Conservation (phyloP, 306 rosid species). For the Trifolium pratense region DNA sequence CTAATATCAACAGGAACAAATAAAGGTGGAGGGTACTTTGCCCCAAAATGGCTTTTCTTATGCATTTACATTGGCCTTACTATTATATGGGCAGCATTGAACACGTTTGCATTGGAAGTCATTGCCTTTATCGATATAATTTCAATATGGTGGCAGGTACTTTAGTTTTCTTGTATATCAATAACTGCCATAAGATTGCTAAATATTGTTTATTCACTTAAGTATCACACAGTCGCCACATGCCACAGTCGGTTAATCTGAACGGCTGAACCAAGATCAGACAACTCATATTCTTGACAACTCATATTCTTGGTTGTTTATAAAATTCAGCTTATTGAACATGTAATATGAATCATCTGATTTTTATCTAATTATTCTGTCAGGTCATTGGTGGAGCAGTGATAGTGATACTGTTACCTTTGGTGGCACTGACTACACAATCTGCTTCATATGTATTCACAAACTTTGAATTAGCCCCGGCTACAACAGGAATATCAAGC, state of each 20-base stretch:
- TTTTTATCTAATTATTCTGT: no score
- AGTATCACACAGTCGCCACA: not conserved
- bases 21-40: constrained; percentile 81
- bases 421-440: constrained; percentile 69
- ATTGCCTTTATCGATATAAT: constrained; percentile 76
- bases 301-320: no score
- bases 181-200: not conserved
- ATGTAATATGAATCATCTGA: no score
- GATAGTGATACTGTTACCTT: constrained; percentile 78
- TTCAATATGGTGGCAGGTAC: constrained; percentile 97
- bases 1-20: constrained; percentile 74
- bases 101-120: constrained; percentile 81
- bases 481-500: constrained; percentile 73
- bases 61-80: constrained; percentile 84
- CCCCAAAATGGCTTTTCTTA: constrained; percentile 85
- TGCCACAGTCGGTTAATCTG: not conserved
- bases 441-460: constrained; percentile 83
- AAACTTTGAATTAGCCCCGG: constrained; percentile 57
- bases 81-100: constrained; percentile 79
- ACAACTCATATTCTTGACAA: not conserved
- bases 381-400: constrained; percentile 78
- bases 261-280: not conserved
- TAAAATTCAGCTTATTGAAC: no score
- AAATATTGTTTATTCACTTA: not conserved
- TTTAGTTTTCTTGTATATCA: constrained; percentile 16